A percentile compares a stretch with the other conserved stretches of the same genome.
Evolutionary conservation across 805 yeast species (phyloP).

Genomic region (Kazachstania taianensis): DNA sequence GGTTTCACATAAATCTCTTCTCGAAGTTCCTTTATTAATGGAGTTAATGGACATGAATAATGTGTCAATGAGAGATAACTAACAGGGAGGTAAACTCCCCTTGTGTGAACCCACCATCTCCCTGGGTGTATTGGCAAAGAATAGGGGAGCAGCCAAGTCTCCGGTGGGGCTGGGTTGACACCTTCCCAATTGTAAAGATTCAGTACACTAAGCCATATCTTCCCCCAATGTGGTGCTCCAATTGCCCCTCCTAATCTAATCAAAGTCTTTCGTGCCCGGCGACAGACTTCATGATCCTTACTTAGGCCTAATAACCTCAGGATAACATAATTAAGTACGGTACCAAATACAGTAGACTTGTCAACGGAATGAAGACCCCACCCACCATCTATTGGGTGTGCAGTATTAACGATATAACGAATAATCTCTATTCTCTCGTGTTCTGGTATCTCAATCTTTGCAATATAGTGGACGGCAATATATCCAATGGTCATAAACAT

Average conservation of each 20-base stretch:
- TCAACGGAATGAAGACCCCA: conserved; percentile 96
- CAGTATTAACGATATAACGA: conserved; percentile 78
- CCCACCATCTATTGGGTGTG: conserved; percentile 99
- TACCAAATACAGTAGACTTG: conserved; percentile 92
- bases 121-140: conserved; percentile 81
- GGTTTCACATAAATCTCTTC: conserved; percentile 64
- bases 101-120: conserved; percentile 97
- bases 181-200: conserved; percentile 91
- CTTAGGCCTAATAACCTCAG: conserved; percentile 71
- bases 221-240: conserved; percentile 95
- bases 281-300: conserved; percentile 65
- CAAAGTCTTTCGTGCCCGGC: conserved; percentile 63
- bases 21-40: conserved; percentile 57
- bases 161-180: conserved; percentile 97
- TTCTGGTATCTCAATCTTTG: conserved; percentile 58
- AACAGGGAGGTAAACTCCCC: conserved; percentile 81
- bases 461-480: conserved; percentile 61
- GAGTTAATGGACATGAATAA: conserved; percentile 49
- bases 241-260: conserved; percentile 78
- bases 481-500: conserved; percentile 95
- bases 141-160: conserved; percentile 82
- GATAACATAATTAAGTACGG: conserved; percentile 75
- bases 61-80: conserved; percentile 63
- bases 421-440: conserved; percentile 59
- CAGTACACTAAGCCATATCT: conserved; percentile 74